These are phyloP conservation scores for Globisporangium barbulae DNA, from an alignment of 352 stramenopile genomes.

Conservation along the genomic window DNA sequence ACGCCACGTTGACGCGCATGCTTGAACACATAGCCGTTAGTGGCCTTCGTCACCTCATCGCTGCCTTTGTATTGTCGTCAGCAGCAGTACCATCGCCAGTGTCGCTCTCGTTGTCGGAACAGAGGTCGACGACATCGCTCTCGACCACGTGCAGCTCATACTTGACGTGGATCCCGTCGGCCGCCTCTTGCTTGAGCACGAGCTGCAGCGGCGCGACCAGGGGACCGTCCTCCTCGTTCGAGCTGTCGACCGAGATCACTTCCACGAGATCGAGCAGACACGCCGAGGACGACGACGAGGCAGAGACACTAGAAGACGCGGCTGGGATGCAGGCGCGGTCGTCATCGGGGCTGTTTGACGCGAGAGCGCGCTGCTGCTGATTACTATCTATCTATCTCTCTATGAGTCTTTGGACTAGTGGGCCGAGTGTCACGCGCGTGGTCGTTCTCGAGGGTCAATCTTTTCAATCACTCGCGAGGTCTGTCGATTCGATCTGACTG, in stretches of 20 bases:
- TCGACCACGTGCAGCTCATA: slow-evolving; percentile 1
- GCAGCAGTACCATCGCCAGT: not conserved
- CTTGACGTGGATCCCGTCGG: slow-evolving; percentile 1
- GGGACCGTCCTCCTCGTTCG: not conserved
- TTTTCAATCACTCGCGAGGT: too few relatives aligned
- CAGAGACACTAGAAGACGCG: not conserved
- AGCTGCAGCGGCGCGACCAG: slow-evolving; percentile 4
- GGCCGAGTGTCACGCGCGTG: not conserved
- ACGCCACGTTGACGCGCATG: not conserved
- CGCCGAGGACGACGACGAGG: not conserved
- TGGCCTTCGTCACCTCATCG: too few relatives aligned
- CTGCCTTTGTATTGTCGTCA: not conserved
- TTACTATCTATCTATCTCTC: not conserved
- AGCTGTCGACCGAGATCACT: slow-evolving; percentile 13
- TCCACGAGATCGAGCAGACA: slow-evolving; percentile 8
- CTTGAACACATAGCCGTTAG: not conserved
- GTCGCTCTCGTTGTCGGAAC: not conserved
- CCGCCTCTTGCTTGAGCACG: slow-evolving; percentile 1
- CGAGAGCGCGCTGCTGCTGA: not conserved
- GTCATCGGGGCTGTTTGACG: not conserved
- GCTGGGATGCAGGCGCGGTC: not conserved
- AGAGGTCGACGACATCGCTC: not conserved
- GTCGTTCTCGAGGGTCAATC: too few relatives aligned
- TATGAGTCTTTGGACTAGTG: not conserved
- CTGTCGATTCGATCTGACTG: too few relatives aligned